Base-by-base conservation (phyloP, 2,329 filamentous ascomycete species). In the Harringtonia aguacate region DNA sequence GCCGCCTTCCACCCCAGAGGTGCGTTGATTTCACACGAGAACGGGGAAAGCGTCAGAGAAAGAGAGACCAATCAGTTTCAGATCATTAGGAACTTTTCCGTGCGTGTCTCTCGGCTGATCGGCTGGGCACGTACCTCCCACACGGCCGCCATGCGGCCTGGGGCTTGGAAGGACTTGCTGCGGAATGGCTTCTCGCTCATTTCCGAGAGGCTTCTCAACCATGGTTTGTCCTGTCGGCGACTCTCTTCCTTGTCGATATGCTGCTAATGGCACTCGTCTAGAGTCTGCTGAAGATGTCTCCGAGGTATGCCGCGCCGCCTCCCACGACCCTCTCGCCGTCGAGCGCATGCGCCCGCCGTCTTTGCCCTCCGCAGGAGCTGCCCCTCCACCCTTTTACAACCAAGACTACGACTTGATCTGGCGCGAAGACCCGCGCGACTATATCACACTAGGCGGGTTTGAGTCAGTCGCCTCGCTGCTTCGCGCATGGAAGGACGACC, bases 381-480 rank as follows among this genome's bases (percentile, higher is more conserved):
- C 29, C 20, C 4, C 29, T 4, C 14, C 29, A 14, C 13, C 39
- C 2, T 30, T 43, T 2, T 33, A 43, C 22, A 39, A 38, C 31
- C 39, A 50, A 2, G 50, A 54, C 41, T 51, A 52, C 36, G 46
- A 53, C 9, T 41, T 56, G 17, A 36, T 45, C 2, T 60, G 58
- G 58, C 46, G 55, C 17, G 45, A 52, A 12, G 45, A 48, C 28
- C 47, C 50, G 12, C 47, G 41, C 20, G 49, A 49, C 4, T 52
- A 53, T 41, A 55, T 60, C 24, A 50, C 55, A 18, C 20, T 31
- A 4, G 42, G 47, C 10, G 49, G 50, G 22, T 47, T 58, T 18
- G 30, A 41, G 2, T 13, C 39, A 10, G 50, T 57, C 6, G 24
- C 30, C 4, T 44, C 30, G 8, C 52, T 58, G 4, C 28, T 52